A percentile compares a stretch with the other conserved stretches of the same genome.
Conservation (phyloP, 805 yeast genomes). For the Pichia exigua region DNA sequence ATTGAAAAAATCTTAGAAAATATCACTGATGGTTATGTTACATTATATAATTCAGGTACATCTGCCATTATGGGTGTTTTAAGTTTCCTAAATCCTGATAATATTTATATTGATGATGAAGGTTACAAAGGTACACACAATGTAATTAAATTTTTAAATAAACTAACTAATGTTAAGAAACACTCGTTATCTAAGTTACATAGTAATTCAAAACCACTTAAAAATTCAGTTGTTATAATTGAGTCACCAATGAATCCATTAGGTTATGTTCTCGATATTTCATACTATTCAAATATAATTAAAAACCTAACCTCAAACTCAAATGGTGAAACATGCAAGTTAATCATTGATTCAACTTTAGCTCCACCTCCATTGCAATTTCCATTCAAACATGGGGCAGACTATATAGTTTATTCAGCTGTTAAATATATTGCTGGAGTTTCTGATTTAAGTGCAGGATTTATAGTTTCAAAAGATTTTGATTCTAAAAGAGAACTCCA, state of each 20-base stretch:
- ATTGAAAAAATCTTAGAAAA: conserved; percentile 40
- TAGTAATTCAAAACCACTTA: conserved; percentile 25
- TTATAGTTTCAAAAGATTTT: conserved; percentile 35
- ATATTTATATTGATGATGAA: conserved; percentile 37
- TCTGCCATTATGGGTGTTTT: conserved; percentile 44
- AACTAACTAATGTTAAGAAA: conserved; percentile 35
- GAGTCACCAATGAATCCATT: conserved; percentile 52
- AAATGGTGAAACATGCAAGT: conserved; percentile 22
- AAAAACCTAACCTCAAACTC: conserved; percentile 28
- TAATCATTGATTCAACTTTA: conserved; percentile 46
- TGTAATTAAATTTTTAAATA: conserved; percentile 35
- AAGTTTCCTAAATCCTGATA: conserved; percentile 39
- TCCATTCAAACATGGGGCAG: conserved; percentile 46
- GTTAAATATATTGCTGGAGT: conserved; percentile 52
- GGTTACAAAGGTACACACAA: conserved; percentile 48
- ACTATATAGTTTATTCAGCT: conserved; percentile 46
- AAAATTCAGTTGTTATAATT: conserved; percentile 40
- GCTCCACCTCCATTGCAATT: conserved; percentile 51
- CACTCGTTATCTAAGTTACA: conserved; percentile 28
- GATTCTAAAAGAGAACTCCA: conserved; percentile 29
- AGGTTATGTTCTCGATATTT: conserved; percentile 37
- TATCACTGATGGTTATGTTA: conserved; percentile 38
- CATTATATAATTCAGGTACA: conserved; percentile 43
- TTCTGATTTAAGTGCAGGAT: conserved; percentile 46
- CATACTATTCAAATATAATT: conserved; percentile 35